Percentiles rank a stretch among this genome's conserved stretches.
These are phyloP conservation scores for Gonium pectorale DNA, from an alignment of 139 green algal genomes.

Conservation along the genomic window DNA sequence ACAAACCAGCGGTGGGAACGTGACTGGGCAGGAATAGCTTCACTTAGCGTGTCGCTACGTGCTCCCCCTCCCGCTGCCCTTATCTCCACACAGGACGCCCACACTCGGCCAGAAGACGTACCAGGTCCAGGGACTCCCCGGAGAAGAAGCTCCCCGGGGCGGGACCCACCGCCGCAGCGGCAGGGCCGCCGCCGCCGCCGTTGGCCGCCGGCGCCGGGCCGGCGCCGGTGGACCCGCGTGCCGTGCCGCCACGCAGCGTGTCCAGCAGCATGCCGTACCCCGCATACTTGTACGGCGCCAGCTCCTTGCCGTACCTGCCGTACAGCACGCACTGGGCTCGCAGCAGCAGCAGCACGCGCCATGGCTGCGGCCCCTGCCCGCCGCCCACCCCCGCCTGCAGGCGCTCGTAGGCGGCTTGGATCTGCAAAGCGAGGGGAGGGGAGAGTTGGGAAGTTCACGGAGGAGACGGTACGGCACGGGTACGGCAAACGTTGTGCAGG, in stretches of 20 bases:
- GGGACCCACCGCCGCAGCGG: not conserved
- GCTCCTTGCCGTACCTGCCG: slow-evolving; percentile 75
- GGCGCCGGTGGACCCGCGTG: not conserved
- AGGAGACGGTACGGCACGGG: too few relatives aligned
- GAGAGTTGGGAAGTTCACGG: not conserved
- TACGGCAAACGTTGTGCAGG: too few relatives aligned
- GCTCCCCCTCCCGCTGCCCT: too few relatives aligned
- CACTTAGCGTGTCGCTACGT: too few relatives aligned
- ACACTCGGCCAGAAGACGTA: too few relatives aligned
- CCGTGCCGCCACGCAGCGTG: slow-evolving; percentile 12
- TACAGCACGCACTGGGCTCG: slow-evolving; percentile 90
- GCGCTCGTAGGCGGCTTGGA: slow-evolving; percentile 92
- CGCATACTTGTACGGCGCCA: slow-evolving; percentile 93
- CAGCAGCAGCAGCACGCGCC: slow-evolving; percentile 89
- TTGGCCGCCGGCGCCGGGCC: not conserved
- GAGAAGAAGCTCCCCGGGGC: slow-evolving; percentile 50
- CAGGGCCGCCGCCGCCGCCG: not conserved
- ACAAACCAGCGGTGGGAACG: too few relatives aligned
- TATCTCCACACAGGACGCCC: too few relatives aligned
- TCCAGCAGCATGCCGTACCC: slow-evolving; percentile 92
- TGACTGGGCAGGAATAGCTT: too few relatives aligned
- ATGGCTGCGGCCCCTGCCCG: slow-evolving; percentile 74
- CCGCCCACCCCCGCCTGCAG: slow-evolving; percentile 79
- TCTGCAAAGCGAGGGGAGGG: not conserved
- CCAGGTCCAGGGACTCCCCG: slow-evolving; percentile 47